Evolutionary conservation across 2,329 filamentous ascomycete species (phyloP), one percentile per base, ranked within the genome.

Genomic region (Fusarium caatingaense): DNA sequence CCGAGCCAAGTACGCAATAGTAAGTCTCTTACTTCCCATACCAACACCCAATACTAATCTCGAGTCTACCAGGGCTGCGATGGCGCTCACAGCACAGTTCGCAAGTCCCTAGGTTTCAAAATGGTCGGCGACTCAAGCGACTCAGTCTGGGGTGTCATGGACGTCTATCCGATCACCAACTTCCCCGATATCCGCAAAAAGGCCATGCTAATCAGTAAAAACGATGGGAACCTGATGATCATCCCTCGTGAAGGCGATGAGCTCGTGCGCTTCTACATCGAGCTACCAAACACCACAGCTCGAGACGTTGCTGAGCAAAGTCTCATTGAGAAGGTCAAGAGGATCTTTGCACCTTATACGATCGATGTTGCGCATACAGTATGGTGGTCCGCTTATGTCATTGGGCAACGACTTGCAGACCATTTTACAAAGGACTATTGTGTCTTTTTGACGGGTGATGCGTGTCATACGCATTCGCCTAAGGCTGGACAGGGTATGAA

Each of bases 401-500:
- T 92, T 47, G 89, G 89, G 0, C 90, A 92, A 74, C 83, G 91
- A 1, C 53, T 74, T 1, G 62, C 68, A 0, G 66, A 74, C 0
- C 64, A 60, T 3, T 75, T 75, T 8, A 85, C 91, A 0, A 82
- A 82, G 9, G 78, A 82, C 15, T 83, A 86, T 25, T 84, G 89
- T 6, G 82, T 94, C 11, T 93, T 94, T 73, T 81, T 93, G 5
- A 89, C 89, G 0, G 91, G 91, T 4, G 91, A 71, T 28, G 72
- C 90, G 89, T 77, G 90, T 85, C 72, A 74, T 81, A 86, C 75
- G 82, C 84, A 11, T 8, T 68, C 67, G 0, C 89, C 89, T 8
- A 91, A 91, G 74, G 89, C 88, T 1, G 89, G 89, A 1, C 89
- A 92, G 75, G 90, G 91, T 11, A 92, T 92, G 90, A 93, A 93